Evolutionary conservation across 345 rosid genomes (phyloP).

Genomic region (Hibiscus trionum): DNA sequence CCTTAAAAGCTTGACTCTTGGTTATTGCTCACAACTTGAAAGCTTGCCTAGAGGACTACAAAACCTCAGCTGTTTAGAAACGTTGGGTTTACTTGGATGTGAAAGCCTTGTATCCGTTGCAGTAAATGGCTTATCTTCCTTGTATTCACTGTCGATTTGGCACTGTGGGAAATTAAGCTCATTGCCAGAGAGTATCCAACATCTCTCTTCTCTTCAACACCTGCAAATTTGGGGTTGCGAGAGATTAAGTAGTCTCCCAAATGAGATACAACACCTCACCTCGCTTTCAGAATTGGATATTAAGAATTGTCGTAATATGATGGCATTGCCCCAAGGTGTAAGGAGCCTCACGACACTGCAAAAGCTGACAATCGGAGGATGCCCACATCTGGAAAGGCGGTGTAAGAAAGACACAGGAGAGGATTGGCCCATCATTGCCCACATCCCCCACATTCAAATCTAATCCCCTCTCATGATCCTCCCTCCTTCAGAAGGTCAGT

Average conservation of each 20-base stretch:
- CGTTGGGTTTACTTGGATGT: too few relatives aligned
- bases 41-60: too few relatives aligned
- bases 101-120: too few relatives aligned
- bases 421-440: too few relatives aligned
- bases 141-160: too few relatives aligned
- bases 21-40: too few relatives aligned
- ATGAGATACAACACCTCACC: too few relatives aligned
- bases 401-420: not conserved
- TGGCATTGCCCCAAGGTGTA: not conserved
- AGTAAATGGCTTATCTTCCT: too few relatives aligned
- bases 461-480: too few relatives aligned
- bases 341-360: not conserved
- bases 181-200: not conserved
- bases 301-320: accelerated
- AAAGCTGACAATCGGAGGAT: not conserved
- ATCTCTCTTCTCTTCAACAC: not conserved
- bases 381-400: not conserved
- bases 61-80: too few relatives aligned
- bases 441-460: not conserved
- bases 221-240: accelerated
- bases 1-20: not conserved
- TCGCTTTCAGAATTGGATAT: not conserved
- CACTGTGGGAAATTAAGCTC: not conserved
- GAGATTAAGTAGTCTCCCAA: not conserved
- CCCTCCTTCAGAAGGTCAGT: too few relatives aligned